These are phyloP conservation scores for Glutinoglossum americanum DNA, from an alignment of 495 filamentous ascomycete species.

Conservation along the genomic window DNA sequence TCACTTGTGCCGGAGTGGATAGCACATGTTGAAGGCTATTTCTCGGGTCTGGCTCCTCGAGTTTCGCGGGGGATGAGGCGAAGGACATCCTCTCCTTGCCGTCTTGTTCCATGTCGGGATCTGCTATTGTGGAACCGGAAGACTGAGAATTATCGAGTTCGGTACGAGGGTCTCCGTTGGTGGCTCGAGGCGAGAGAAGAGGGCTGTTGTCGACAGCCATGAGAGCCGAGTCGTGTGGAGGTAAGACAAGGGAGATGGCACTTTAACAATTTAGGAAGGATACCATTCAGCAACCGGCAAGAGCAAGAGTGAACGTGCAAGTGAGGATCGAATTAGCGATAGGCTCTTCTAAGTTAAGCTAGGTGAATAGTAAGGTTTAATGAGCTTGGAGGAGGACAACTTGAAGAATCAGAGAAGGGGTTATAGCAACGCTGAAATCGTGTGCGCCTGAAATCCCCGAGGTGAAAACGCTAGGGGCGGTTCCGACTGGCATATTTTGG, in stretches of 20 bases:
- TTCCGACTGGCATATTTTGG: background rate
- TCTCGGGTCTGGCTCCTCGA: slow-evolving; percentile 12
- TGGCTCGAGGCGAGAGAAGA: background rate
- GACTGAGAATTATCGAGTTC: slow-evolving; percentile 4
- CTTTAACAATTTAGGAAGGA: background rate
- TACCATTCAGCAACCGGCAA: background rate
- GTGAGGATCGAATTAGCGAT: background rate
- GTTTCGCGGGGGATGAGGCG: slow-evolving; percentile 5
- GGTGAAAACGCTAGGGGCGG: background rate
- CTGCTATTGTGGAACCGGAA: slow-evolving; percentile 2
- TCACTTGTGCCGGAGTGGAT: background rate
- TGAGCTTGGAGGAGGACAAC: background rate
- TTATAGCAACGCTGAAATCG: background rate
- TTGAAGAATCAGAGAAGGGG: background rate
- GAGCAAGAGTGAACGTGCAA: background rate
- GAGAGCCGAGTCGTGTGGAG: background rate
- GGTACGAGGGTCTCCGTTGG: background rate
- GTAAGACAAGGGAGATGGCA: background rate
- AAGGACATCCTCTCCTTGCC: slow-evolving; percentile 3
- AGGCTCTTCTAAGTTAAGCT: background rate
- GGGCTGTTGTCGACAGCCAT: slow-evolving; percentile 3
- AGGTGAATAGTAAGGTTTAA: background rate
- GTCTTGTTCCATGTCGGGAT: slow-evolving; percentile 8
- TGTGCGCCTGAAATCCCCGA: background rate
- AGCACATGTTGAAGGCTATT: slow-evolving; percentile 14